These are phyloP conservation scores for Pseudogymnoascus sp. DNA, from an alignment of 2,329 filamentous ascomycete species.

Conservation along the genomic window DNA sequence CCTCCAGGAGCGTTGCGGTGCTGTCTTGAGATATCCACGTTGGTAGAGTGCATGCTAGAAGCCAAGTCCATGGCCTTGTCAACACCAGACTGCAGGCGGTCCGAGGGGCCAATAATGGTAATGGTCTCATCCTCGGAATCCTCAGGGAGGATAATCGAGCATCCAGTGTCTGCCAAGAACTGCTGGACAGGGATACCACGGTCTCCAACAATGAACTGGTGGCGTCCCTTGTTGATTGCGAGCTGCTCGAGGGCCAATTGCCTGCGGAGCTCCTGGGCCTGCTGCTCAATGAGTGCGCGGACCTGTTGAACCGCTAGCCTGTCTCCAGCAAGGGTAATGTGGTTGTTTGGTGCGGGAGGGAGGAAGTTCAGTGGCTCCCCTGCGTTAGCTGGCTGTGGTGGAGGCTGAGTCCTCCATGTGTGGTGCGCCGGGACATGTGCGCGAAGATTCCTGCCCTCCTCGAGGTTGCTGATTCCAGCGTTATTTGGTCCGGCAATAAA, in stretches of 20 bases:
- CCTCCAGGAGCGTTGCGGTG: constrained; percentile 67
- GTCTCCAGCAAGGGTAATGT: constrained; percentile 82
- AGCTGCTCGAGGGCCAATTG: constrained; percentile 71
- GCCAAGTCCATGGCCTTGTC: constrained; percentile 85
- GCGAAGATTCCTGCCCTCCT: constrained; percentile 66
- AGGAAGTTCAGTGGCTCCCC: constrained; percentile 63
- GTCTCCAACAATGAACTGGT: constrained; percentile 91
- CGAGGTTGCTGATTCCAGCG: constrained; percentile 56
- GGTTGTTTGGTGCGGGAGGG: constrained; percentile 61
- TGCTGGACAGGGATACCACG: constrained; percentile 71
- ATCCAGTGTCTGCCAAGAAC: constrained; percentile 86
- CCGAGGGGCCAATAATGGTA: constrained; percentile 72
- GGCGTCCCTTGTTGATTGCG: constrained; percentile 74
- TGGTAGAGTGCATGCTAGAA: constrained; percentile 75
- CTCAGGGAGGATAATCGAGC: constrained; percentile 73
- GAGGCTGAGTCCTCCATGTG: constrained; percentile 60
- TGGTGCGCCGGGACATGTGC: constrained; percentile 78
- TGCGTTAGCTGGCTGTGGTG: constrained; percentile 51
- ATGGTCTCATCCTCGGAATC: constrained; percentile 68
- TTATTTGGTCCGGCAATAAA: constrained; percentile 83
- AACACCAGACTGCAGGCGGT: constrained; percentile 64
- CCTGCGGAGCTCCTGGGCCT: constrained; percentile 65
- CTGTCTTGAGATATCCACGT: constrained; percentile 73
- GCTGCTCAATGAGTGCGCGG: constrained; percentile 70
- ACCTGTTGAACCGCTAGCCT: constrained; percentile 72